Evolutionary conservation across 2,329 filamentous ascomycete species (phyloP), one percentile per base, ranked within the genome.

Genomic region (Fusarium tanahbumbuense): DNA sequence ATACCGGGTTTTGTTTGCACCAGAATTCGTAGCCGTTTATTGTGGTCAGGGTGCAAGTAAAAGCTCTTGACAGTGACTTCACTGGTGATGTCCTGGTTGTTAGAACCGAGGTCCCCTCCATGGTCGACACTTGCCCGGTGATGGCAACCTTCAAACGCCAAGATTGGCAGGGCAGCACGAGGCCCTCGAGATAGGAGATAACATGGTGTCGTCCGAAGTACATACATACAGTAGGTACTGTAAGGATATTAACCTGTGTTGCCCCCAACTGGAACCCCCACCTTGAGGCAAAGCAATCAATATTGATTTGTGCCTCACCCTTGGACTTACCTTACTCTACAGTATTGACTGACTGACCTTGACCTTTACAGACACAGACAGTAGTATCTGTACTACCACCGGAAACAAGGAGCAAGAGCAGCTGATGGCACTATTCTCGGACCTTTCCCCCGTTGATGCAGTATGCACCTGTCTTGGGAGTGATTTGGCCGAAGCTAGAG

Each of bases 241-340:
- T 28, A 12, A 28, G 27, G 27, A 28, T 28, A 34, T 56, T 27
- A 53, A 52, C 49, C 23, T 37, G 34, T 48, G 25, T 32, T 56
- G 40, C 27, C 64, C 61, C 66, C 67, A 56, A 54, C 32, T 42
- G 16, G 13, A 25, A 46, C 67, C 66, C 67, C 67, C 67, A 69
- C 67, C 46, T 53, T 22, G 45, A 59, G 63, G 57, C 67, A 67
- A 70, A 69, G 61, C 56, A 53, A 55, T 63, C 52, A 56, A 55
- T 67, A 45, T 54, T 32, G 22, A 23, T 41, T 58, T 40, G 18
- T 18, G 23, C 20, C 41, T 52, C 34, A 41, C 48, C 48, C 11
- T 52, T 32, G 32, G 16, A 34, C 32, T 18, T n/a, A 52, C 32
- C 32, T 37, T 40, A 45, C 23, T 63, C 25, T 48, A 34, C 22